A percentile compares a stretch with the other conserved stretches of the same genome.
Evolutionary conservation across 331 rosid genomes (phyloP).

Genomic region (Erythrophleum ivorense): DNA sequence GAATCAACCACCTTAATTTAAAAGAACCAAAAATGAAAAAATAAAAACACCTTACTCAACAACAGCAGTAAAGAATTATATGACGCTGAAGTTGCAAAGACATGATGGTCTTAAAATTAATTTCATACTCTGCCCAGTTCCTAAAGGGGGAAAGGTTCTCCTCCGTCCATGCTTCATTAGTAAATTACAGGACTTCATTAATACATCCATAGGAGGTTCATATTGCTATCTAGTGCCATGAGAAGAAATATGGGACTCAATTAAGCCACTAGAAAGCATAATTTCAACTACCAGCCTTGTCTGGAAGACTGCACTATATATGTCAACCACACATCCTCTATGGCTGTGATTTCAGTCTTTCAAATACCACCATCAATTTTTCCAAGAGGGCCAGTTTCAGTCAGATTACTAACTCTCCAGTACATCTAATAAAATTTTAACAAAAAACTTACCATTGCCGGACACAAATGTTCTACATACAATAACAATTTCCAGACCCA

Average conservation of each 20-base stretch:
- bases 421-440: background rate
- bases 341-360: slow-evolving; percentile 18
- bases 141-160: background rate
- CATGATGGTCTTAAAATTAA: background rate
- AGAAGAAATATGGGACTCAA: background rate
- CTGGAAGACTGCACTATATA: background rate
- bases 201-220: background rate
- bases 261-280: background rate
- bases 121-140: slow-evolving; percentile 1
- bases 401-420: background rate
- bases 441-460: background rate
- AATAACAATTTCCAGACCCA: background rate
- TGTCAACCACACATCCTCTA: background rate
- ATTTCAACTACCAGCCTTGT: background rate
- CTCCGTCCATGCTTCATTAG: background rate
- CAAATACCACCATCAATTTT: background rate
- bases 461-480: background rate
- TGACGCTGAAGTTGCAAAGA: background rate
- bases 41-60: background rate
- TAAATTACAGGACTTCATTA: background rate
- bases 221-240: background rate
- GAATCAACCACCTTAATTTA: background rate
- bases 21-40: background rate
- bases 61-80: background rate
- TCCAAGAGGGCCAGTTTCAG: background rate